These are phyloP conservation scores for Pythium myriotylum DNA, from an alignment of 352 stramenopile species.

Conservation along the genomic window DNA sequence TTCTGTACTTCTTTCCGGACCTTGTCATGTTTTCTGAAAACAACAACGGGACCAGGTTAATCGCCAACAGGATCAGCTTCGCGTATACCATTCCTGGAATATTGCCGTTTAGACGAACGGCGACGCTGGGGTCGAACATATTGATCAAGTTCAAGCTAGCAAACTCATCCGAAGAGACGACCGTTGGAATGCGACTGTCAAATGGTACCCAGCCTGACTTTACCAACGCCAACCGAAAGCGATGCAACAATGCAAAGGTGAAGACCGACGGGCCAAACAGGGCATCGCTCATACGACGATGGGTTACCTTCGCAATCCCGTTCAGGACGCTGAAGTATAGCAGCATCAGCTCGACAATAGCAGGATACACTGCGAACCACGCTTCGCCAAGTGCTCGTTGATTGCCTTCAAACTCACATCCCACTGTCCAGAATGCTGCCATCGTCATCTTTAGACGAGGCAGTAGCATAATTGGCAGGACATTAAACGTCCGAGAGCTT, in stretches of 20 bases:
- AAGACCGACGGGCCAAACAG: constrained; percentile 37
- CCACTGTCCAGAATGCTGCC: constrained; percentile 30
- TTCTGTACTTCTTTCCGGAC: constrained; percentile 5
- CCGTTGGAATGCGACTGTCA: constrained; percentile 27
- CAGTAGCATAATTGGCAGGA: constrained; percentile 28
- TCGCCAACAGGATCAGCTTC: constrained; percentile 34
- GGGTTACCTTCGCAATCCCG: constrained; percentile 24
- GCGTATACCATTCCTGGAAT: constrained; percentile 20
- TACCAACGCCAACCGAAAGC: constrained; percentile 22
- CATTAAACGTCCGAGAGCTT: constrained; percentile 26
- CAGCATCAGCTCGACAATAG: constrained; percentile 30
- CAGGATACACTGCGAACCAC: constrained; percentile 43
- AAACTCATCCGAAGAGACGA: constrained; percentile 35
- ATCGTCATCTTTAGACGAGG: constrained; percentile 30
- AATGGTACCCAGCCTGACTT: constrained; percentile 15
- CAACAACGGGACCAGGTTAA: constrained; percentile 36
- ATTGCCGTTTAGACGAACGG: constrained; percentile 38
- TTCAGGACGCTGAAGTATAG: constrained; percentile 44
- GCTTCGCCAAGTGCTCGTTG: constrained; percentile 30
- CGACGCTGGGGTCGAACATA: constrained; percentile 27
- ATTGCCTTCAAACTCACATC: constrained; percentile 40
- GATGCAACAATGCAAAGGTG: constrained; percentile 29
- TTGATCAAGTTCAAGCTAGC: constrained; percentile 18
- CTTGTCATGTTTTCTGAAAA: constrained; percentile 20
- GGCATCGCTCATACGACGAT: constrained; percentile 32